A percentile compares a stretch with the other conserved stretches of the same genome.
phyloP scores from a whole-genome alignment of 768 basidiomycete genomes.

The Cystofilobasidium capitatum region DNA sequence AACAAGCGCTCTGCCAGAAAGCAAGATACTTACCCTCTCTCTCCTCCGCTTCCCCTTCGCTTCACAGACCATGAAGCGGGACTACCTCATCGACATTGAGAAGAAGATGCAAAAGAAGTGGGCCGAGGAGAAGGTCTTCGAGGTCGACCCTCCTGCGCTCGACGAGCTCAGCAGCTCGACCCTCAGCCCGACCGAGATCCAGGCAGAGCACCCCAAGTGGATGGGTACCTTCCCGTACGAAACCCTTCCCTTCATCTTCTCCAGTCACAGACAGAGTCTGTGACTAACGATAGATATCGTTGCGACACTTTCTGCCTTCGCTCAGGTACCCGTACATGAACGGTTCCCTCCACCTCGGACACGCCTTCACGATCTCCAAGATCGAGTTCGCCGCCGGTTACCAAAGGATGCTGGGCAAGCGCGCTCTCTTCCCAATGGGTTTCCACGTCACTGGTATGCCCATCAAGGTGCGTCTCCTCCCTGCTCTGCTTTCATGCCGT shows the following conservation, averaged over 20 bases:
- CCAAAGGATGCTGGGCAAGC: constrained; percentile 87
- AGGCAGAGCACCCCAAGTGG: constrained; percentile 83
- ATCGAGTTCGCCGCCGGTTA: constrained; percentile 94
- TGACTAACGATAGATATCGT: background rate
- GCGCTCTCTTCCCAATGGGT: constrained; percentile 91
- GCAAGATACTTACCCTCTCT: too few relatives aligned
- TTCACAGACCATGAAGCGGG: constrained; percentile 80
- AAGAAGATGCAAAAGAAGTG: constrained; percentile 74
- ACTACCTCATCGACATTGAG: constrained; percentile 72
- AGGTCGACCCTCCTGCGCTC: constrained; percentile 66
- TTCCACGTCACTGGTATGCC: constrained; percentile 99
- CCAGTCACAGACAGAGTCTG: background rate
- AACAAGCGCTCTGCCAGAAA: too few relatives aligned
- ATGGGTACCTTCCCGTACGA: constrained; percentile 91
- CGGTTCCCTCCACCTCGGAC: constrained; percentile 89
- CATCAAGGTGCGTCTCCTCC: constrained; percentile 66
- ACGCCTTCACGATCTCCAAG: constrained; percentile 96
- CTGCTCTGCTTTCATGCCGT: background rate
- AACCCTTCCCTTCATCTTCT: background rate
- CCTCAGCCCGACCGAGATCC: constrained; percentile 56
- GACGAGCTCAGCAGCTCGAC: constrained; percentile 43
- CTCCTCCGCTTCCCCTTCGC: background rate
- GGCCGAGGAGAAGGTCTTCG: constrained; percentile 67
- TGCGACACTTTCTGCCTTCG: background rate
- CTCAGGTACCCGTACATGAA: constrained; percentile 67